phyloP scores from a whole-genome alignment of 140 eudicot genomes.

The Anethum foeniculum region DNA sequence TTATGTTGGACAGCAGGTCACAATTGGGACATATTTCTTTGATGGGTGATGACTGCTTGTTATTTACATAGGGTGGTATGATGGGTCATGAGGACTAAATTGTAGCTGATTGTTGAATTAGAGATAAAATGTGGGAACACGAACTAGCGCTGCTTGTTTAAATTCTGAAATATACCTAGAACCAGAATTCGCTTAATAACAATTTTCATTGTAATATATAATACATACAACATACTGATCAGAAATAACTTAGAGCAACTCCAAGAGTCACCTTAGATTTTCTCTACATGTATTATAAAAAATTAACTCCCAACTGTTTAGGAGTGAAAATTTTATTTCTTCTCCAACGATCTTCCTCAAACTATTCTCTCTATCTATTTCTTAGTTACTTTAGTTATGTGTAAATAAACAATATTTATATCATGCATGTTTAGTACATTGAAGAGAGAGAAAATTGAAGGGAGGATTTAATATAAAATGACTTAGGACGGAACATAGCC shows the following conservation, averaged over 20 bases:
- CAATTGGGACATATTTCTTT: not conserved
- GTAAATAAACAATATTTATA: no score
- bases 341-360: no score
- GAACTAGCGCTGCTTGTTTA: not conserved
- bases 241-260: not conserved
- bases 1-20: not conserved
- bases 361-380: no score
- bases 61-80: not conserved
- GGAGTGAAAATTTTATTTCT: no score
- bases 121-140: not conserved
- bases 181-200: not conserved
- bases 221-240: not conserved
- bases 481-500: no score
- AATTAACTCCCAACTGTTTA: no score
- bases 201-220: not conserved
- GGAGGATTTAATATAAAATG: no score
- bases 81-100: not conserved
- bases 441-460: no score
- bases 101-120: not conserved
- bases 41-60: not conserved
- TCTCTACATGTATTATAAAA: no score
- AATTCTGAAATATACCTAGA: not conserved
- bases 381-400: no score
- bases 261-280: no score
- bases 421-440: no score